These are phyloP conservation scores for Penstemon eatonii DNA, from an alignment of 257 asterid genomes.

Conservation along the genomic window DNA sequence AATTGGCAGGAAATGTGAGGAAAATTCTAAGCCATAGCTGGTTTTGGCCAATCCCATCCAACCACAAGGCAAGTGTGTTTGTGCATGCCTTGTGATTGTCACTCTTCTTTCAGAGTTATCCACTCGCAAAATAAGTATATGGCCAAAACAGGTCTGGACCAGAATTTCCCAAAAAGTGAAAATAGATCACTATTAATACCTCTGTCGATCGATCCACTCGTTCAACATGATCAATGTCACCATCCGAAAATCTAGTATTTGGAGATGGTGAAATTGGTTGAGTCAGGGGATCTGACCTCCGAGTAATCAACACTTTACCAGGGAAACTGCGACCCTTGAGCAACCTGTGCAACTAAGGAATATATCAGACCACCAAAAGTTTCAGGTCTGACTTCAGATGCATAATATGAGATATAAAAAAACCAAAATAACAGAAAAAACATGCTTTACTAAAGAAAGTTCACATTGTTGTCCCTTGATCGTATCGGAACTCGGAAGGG, in stretches of 20 bases:
- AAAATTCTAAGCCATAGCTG: too few species aligned
- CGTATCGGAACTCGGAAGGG: not conserved
- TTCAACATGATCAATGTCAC: conserved; percentile 49
- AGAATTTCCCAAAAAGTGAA: not conserved
- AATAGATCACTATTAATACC: conserved; percentile 37
- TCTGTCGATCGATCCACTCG: conserved; percentile 48
- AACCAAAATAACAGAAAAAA: not conserved
- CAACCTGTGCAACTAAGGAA: conserved; percentile 50
- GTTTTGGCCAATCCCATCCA: too few species aligned
- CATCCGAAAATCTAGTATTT: conserved; percentile 45
- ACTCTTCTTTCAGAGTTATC: too few species aligned
- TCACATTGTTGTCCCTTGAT: not conserved
- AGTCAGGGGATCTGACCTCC: conserved; percentile 65
- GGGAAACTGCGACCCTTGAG: conserved; percentile 98
- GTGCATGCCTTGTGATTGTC: too few species aligned
- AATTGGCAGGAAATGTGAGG: not conserved
- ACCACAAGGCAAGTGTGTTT: too few species aligned
- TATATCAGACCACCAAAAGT: conserved; percentile 9
- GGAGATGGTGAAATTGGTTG: conserved; percentile 64
- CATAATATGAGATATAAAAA: not conserved
- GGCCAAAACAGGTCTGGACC: too few species aligned
- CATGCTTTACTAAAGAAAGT: not conserved
- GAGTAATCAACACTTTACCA: conserved; percentile 80
- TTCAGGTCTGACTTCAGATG: not conserved
- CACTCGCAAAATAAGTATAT: too few species aligned